Percentiles rank a stretch among this genome's conserved stretches.
Conservation (phyloP, 2,329 filamentous ascomycete species). For the Penicillium sclerotiorum region DNA sequence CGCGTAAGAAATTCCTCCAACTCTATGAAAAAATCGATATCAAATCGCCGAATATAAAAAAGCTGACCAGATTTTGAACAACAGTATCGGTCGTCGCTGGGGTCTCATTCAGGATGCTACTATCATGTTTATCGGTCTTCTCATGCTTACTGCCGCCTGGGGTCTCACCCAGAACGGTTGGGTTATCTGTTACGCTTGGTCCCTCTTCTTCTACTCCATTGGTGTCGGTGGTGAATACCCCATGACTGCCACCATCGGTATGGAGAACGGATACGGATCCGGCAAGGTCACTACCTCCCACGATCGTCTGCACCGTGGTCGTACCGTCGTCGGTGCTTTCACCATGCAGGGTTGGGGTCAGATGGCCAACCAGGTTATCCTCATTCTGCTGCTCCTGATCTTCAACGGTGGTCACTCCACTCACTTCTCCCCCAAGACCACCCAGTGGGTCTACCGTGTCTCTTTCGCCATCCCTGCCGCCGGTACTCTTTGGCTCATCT, state of each 20-base stretch:
- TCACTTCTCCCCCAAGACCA: constrained; percentile 70
- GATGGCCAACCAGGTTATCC: constrained; percentile 85
- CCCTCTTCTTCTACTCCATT: constrained; percentile 84
- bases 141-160: constrained; percentile 91
- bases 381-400: constrained; percentile 82
- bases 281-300: constrained; percentile 86
- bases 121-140: constrained; percentile 89
- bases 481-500: constrained; percentile 89
- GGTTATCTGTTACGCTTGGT: constrained; percentile 96
- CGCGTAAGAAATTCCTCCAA: constrained; percentile 49
- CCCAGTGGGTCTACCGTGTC: constrained; percentile 88
- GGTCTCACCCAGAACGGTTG: constrained; percentile 83
- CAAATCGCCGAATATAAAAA: not conserved
- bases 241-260: constrained; percentile 91
- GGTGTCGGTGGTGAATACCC: constrained; percentile 79
- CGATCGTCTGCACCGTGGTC: constrained; percentile 90
- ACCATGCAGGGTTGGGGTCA: constrained; percentile 99
- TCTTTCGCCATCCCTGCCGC: constrained; percentile 89
- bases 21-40: not conserved
- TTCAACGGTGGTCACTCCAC: constrained; percentile 78
- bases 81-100: constrained; percentile 84
- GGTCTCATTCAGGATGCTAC: constrained; percentile 91
- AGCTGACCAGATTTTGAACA: not conserved
- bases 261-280: constrained; percentile 81
- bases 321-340: constrained; percentile 93